Base-by-base conservation (phyloP, 768 basidiomycete genomes). In the Naganishia vishniacii region DNA sequence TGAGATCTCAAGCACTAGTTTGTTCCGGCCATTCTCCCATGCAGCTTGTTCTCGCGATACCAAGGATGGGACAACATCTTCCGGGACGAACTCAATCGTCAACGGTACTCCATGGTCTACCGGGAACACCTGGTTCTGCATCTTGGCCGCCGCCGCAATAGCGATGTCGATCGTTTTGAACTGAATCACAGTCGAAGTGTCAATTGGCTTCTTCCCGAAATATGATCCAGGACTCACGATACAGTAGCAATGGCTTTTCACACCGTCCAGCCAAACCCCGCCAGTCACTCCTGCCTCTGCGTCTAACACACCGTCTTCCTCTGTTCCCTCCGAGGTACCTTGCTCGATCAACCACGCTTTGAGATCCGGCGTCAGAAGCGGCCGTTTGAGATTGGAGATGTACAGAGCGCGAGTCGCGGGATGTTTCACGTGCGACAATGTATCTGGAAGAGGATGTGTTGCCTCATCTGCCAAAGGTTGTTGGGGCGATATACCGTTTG, bases 301-400 rank as follows among this genome's bases (percentile, higher is more conserved):
- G 7, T 63, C 68, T 31, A 61, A 29, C 26, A 48, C 37, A 2
- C 51, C 59, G 4, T 63, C 40, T 29, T 42, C 48, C 26, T 70
- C 65, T 15, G 68, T 44, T 20, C 59, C 31, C 18, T 51, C 49
- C 20, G 53, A 56, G 7, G 34, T 37, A 0, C 70, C 68, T 29
- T 65, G 51, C 32, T 51, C 53, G 15, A 61, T 56, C 49, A 71
- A 53, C 40, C 65, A 67, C 16, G 70, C 72, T 48, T 72, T 70
- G 23, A 78, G 60, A 13, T 68, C 65, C 0, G 70, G 34, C 20
- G 67, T 64, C 0, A 70, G 65, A 7, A 77, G 62, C 44, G 77
- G 77, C 53, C 77, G 70, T 23, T 70, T 69, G 4, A 78, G 71
- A 58, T 75, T 74, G 34, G 68, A 63, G 58, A 78, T 75, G 69